phyloP scores from a whole-genome alignment of 805 yeast genomes.

The Yarrowia sp. region DNA sequence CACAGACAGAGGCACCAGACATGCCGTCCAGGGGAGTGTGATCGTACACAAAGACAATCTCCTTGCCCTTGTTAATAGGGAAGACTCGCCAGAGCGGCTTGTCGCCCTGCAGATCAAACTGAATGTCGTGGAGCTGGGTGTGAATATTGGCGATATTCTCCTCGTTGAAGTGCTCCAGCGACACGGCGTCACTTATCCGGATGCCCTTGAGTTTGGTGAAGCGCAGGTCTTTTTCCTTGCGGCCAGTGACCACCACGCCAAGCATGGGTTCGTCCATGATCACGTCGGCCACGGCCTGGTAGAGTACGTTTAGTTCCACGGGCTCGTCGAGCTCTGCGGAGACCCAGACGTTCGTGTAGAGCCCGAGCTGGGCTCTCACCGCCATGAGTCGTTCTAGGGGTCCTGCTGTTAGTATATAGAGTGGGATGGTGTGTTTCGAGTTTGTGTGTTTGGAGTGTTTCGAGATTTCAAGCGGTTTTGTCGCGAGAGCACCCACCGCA shows the following conservation, averaged over 20 bases:
- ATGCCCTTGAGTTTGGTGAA: slow-evolving; percentile 35
- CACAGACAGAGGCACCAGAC: slow-evolving; percentile 41
- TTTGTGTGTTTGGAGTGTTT: neutral
- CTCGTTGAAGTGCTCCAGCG: slow-evolving; percentile 25
- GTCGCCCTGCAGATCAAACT: slow-evolving; percentile 27
- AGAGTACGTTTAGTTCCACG: slow-evolving; percentile 19
- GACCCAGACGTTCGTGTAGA: slow-evolving; percentile 35
- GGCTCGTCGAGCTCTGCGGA: slow-evolving; percentile 25
- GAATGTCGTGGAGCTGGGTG: slow-evolving; percentile 27
- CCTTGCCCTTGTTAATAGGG: slow-evolving; percentile 37
- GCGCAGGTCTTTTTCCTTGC: slow-evolving; percentile 32
- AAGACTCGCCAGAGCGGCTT: slow-evolving; percentile 44
- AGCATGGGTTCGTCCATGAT: slow-evolving; percentile 34
- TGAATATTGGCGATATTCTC: slow-evolving; percentile 22
- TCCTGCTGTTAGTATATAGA: slow-evolving; percentile 2
- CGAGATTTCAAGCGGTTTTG: neutral
- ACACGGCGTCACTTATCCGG: slow-evolving; percentile 26
- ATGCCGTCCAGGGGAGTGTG: slow-evolving; percentile 45
- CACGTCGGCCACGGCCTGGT: slow-evolving; percentile 37
- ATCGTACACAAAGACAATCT: slow-evolving; percentile 43
- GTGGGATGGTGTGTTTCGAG: neutral
- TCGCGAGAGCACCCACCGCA: neutral
- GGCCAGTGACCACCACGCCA: slow-evolving; percentile 26
- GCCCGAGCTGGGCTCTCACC: slow-evolving; percentile 36
- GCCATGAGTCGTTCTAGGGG: slow-evolving; percentile 35